These are phyloP conservation scores for Xylariomycetidae sp. DNA, from an alignment of 2,329 filamentous ascomycete genomes.

Conservation along the genomic window DNA sequence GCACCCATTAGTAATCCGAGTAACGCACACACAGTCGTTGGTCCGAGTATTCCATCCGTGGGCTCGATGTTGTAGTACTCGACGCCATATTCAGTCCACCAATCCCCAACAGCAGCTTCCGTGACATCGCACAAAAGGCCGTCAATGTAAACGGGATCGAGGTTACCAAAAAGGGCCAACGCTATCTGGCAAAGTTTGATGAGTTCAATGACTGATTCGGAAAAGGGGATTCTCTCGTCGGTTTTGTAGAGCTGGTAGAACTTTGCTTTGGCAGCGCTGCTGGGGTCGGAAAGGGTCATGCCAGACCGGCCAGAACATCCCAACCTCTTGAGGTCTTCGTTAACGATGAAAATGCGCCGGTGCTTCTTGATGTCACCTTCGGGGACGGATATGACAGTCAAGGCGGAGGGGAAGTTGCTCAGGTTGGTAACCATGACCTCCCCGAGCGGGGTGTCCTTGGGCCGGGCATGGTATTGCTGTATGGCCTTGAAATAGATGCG, in stretches of 20 bases:
- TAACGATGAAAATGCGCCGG: slow-evolving; percentile 81
- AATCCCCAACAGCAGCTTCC: slow-evolving; percentile 82
- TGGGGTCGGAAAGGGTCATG: slow-evolving; percentile 71
- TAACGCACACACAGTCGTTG: slow-evolving; percentile 82
- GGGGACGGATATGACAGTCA: slow-evolving; percentile 87
- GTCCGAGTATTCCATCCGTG: slow-evolving; percentile 84
- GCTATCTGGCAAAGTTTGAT: slow-evolving; percentile 89
- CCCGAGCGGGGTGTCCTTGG: slow-evolving; percentile 75
- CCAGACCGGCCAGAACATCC: slow-evolving; percentile 88
- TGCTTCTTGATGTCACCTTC: slow-evolving; percentile 79
- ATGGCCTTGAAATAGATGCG: slow-evolving; percentile 82
- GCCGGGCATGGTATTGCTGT: slow-evolving; percentile 76
- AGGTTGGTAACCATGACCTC: slow-evolving; percentile 92
- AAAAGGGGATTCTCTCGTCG: slow-evolving; percentile 73
- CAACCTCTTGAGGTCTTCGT: slow-evolving; percentile 86
- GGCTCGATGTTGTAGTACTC: slow-evolving; percentile 92
- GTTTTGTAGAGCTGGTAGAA: slow-evolving; percentile 88
- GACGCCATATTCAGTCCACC: slow-evolving; percentile 91
- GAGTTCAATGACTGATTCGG: slow-evolving; percentile 75
- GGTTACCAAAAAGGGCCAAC: slow-evolving; percentile 77
- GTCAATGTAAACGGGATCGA: slow-evolving; percentile 85
- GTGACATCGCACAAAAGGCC: slow-evolving; percentile 90
- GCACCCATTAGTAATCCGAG: slow-evolving; percentile 86
- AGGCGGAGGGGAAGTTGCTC: slow-evolving; percentile 81
- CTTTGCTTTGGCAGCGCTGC: slow-evolving; percentile 78